A percentile compares a stretch with the other conserved stretches of the same genome.
Evolutionary conservation across 495 filamentous ascomycete species (phyloP).

Genomic region (Margaritispora aquatica): DNA sequence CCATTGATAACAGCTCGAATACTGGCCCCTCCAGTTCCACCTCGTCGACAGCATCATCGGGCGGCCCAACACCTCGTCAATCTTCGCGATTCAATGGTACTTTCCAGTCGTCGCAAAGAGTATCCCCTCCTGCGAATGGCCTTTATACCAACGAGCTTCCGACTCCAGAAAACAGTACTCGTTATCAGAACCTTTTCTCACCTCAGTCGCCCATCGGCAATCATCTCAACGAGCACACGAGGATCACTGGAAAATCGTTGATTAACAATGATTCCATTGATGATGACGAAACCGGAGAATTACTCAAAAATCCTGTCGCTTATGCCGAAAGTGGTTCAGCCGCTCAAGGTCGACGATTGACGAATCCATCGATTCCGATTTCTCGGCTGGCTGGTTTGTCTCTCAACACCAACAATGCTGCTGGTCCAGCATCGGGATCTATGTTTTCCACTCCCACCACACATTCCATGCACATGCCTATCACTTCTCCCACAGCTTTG

Average conservation of each 20-base stretch:
- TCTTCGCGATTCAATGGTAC: constrained; percentile 72
- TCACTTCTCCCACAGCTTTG: constrained; percentile 54
- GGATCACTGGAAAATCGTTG: constrained; percentile 72
- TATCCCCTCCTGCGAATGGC: constrained; percentile 56
- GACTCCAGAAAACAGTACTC: constrained; percentile 51
- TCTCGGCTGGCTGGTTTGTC: constrained; percentile 66
- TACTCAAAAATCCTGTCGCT: constrained; percentile 77
- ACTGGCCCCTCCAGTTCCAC: constrained; percentile 38
- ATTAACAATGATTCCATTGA: constrained; percentile 77
- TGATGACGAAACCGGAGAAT: constrained; percentile 76
- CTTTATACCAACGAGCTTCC: constrained; percentile 52
- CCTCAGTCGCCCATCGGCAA: constrained; percentile 80
- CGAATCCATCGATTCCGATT: constrained; percentile 68
- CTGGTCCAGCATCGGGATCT: constrained; percentile 18
- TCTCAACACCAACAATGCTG: constrained; percentile 56
- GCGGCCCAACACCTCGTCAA: constrained; percentile 55
- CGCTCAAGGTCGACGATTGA: constrained; percentile 55
- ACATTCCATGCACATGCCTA: constrained; percentile 35
- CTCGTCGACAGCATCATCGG: constrained; percentile 46
- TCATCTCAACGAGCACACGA: constrained; percentile 59
- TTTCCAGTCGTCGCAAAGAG: constrained; percentile 66
- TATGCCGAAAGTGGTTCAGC: constrained; percentile 71
- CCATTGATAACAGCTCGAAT: constrained; percentile 28
- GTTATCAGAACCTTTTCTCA: constrained; percentile 71
- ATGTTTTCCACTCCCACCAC: constrained; percentile 15